phyloP scores from a whole-genome alignment of 371 early-diverging fungal species.

The Zopfochytrium polystomum region DNA sequence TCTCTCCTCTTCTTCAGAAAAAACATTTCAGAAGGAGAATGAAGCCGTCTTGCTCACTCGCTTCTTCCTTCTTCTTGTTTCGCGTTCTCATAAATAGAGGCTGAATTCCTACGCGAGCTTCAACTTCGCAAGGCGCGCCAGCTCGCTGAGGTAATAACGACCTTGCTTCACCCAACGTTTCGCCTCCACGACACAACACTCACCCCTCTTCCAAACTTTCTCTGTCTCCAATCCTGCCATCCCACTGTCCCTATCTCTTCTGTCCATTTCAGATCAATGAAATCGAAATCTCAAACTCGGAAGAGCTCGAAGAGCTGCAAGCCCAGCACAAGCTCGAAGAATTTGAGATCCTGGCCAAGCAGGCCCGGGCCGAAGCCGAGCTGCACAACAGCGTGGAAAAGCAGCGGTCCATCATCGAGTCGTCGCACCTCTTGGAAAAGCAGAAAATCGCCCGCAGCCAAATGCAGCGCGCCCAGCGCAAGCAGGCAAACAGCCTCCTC shows the following conservation, averaged over 20 bases:
- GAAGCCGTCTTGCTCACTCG: no score
- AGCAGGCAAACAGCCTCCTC: constrained; percentile 6
- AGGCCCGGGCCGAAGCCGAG: constrained; percentile 10
- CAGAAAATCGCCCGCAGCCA: constrained; percentile 13
- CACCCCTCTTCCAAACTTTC: background rate
- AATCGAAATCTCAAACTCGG: constrained; percentile 22
- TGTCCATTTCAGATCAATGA: constrained; percentile 22
- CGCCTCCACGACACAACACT: background rate
- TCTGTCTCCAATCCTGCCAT: background rate
- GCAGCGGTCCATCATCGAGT: constrained; percentile 12
- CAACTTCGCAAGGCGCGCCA: constrained; percentile 29
- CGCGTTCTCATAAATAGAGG: constrained; percentile 13
- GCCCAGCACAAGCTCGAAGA: constrained; percentile 20
- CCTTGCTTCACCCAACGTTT: background rate
- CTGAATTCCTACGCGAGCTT: constrained; percentile 22
- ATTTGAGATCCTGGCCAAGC: constrained; percentile 21
- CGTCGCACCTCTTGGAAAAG: constrained; percentile 11
- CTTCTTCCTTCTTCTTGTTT: no score
- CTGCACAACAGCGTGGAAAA: constrained; percentile 9
- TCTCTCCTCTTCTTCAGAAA: background rate
- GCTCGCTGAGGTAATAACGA: constrained; percentile 13
- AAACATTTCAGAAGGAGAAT: no score
- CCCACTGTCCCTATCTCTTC: background rate
- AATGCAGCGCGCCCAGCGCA: constrained; percentile 5
- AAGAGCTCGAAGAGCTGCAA: constrained; percentile 22